Evolutionary conservation across 192 early-diverging fungal species (phyloP), one percentile per base, ranked within the genome.

Genomic region (Backusella circina): DNA sequence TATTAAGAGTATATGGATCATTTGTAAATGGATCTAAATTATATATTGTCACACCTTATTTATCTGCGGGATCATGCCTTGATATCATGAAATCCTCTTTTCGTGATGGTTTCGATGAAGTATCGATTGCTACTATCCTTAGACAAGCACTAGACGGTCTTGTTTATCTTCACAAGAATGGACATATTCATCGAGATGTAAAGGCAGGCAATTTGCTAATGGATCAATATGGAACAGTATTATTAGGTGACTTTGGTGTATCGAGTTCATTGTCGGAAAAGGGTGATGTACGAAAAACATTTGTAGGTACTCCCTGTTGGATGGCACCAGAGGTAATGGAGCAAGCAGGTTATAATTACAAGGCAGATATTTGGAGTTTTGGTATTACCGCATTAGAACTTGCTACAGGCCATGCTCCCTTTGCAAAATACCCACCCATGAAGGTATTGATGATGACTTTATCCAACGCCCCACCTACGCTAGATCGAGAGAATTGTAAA

Each of bases 311-410:
- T 7, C 88, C 88, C 12, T 89, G 88, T 65, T 89, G 86, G 86
- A 88, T 91, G 88, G 87, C 90, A 36, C 88, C 94, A 7, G 88
- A 96, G 75, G 94, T 96, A 33, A 96, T 96, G 95, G 92, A 96
- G 69, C 95, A 96, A 74, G 88, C 89, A n/a, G 93, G 92, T 2
- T 96, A 96, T 80, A 90, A 95, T 79, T 94, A 90, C 77, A 94
- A 94, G 75, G 95, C 95, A 1, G 95, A 96, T 75, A 95, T 96
- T 70, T 96, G 95, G 95, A 91, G 89, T 67, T 95, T 96, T 84
- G 95, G 95, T 35, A 96, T 96, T 64, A 96, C 95, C 8, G 88
- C 93, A 0, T 79, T 96, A 57, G 95, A 96, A 76, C 79, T 96
- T 21, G 93, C 95, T 3, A 93, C 91, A 15, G 95, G 95, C 8